Conservation (phyloP, 805 yeast species). For the Wickerhamomyces tratensis region DNA sequence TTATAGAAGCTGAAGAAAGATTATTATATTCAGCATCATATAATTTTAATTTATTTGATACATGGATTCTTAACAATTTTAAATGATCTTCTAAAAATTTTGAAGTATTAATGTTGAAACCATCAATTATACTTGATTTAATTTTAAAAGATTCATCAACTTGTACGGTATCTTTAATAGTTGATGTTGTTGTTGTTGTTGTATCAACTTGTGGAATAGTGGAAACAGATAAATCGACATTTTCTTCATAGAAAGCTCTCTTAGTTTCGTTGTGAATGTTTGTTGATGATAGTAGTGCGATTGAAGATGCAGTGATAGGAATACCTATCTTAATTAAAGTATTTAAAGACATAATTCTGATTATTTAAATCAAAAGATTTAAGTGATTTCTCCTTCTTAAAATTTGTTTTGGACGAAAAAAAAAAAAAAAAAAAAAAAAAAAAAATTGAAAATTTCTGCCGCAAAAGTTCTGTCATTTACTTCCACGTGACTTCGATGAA, state of each 20-base stretch:
- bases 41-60: conserved; percentile 9
- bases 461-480: too few species aligned
- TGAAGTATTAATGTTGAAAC: conserved; percentile 16
- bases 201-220: conserved; percentile 2
- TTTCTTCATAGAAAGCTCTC: conserved; percentile 13
- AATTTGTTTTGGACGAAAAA: too few species aligned
- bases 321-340: background rate
- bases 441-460: too few species aligned
- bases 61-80: conserved; percentile 6
- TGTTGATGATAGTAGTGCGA: background rate
- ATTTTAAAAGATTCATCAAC: conserved; percentile 1
- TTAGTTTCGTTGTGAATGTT: conserved; percentile 10
- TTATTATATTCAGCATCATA: conserved; percentile 16
- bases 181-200: conserved; percentile 1
- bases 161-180: background rate
- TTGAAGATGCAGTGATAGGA: background rate
- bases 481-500: conserved; percentile 12
- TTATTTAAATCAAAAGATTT: too few species aligned
- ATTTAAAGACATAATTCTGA: background rate
- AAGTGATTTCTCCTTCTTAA: too few species aligned
- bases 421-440: too few species aligned
- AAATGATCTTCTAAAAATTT: conserved; percentile 13
- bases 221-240: conserved; percentile 8
- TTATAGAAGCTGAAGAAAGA: conserved; percentile 13
- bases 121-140: conserved; percentile 9